phyloP scores from a whole-genome alignment of 2,329 filamentous ascomycete species.

The Trichoderma arundinaceum region DNA sequence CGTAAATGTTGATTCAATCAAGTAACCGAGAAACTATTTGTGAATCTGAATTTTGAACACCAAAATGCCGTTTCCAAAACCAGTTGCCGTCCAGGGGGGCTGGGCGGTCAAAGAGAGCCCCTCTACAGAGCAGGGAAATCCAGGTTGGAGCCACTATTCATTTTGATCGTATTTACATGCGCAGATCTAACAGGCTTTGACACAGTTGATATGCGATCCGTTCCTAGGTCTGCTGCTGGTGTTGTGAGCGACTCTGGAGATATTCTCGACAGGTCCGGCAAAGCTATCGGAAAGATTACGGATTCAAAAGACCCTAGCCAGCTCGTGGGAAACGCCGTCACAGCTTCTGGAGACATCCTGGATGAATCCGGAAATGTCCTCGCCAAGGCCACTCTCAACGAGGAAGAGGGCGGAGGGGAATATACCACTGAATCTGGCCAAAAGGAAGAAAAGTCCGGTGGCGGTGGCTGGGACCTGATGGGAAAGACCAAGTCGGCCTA shows the following conservation, averaged over 20 bases:
- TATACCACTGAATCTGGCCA: slow-evolving; percentile 47
- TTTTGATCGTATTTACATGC: neutral
- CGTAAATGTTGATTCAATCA: neutral
- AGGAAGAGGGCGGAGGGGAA: slow-evolving; percentile 45
- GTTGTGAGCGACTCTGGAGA: slow-evolving; percentile 54
- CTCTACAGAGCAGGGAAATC: slow-evolving; percentile 39
- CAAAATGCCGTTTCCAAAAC: slow-evolving; percentile 39
- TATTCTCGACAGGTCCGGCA: slow-evolving; percentile 52
- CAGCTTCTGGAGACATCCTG: slow-evolving; percentile 45
- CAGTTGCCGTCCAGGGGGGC: slow-evolving; percentile 39
- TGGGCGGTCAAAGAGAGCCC: slow-evolving; percentile 42
- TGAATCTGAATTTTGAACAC: neutral
- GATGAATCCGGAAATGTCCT: slow-evolving; percentile 49
- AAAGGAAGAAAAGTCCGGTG: slow-evolving; percentile 40
- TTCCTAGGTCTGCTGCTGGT: slow-evolving; percentile 48
- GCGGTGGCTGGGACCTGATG: slow-evolving; percentile 39
- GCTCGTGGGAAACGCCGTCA: slow-evolving; percentile 50
- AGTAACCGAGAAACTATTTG: slow-evolving; percentile 26
- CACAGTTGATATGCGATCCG: slow-evolving; percentile 40
- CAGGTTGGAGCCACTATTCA: slow-evolving; percentile 39
- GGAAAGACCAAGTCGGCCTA: slow-evolving; percentile 41
- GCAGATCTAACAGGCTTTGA: neutral
- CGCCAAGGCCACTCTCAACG: slow-evolving; percentile 48
- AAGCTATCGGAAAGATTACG: slow-evolving; percentile 50
- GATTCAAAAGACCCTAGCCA: slow-evolving; percentile 49